Evolutionary conservation across 2,329 filamentous ascomycete genomes (phyloP), one percentile per base, ranked within the genome.

Genomic region (Fusarium setosum): DNA sequence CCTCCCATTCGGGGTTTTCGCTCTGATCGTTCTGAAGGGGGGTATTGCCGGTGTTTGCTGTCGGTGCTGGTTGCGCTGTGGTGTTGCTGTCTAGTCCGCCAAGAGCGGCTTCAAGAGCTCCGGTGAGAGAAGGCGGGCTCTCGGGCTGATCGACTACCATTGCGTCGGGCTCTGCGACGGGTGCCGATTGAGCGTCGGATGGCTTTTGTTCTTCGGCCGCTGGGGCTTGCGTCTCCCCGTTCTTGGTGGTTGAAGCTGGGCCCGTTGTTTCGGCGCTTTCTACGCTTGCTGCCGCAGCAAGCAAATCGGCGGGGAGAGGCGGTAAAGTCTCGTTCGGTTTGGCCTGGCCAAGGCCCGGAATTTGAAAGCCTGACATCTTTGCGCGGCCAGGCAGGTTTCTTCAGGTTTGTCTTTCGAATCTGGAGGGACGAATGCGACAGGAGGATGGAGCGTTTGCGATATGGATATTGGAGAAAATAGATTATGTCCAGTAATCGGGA

Each of bases 1-100:
- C 81, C 74, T 97, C 93, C 92, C 93, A 98, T 76, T 97, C 94
- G 4, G 91, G 90, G 41, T 91, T 83, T 11, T 79, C 81, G 54
- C 70, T 70, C 47, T 76, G 66, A 12, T 76, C 77, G 32, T 73
- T 72, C 44, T 76, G 75, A n/a, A 77, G 73, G 2, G 69, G 63
- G 15, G 47, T 65, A 13, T 63, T 56, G 10, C 63, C 65, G 34
- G 62, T 31, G 29, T 53, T 52, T 47, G 44, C 31, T 56, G 53
- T 29, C 44, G 38, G 26, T 54, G 67, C 58, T 35, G 64, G 50
- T 31, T 62, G 72, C 20, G 57, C 54, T 52, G 62, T 18, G 12
- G 26, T 56, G 15, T 56, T 38, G 6, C 60, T 59, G 10, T 73
- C 73, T 15, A 82, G 71, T 7, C 79, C 79, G 4, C 77, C 79